These are phyloP conservation scores for Podospora anserina DNA, from an alignment of 495 filamentous ascomycete species.

Conservation along the genomic window DNA sequence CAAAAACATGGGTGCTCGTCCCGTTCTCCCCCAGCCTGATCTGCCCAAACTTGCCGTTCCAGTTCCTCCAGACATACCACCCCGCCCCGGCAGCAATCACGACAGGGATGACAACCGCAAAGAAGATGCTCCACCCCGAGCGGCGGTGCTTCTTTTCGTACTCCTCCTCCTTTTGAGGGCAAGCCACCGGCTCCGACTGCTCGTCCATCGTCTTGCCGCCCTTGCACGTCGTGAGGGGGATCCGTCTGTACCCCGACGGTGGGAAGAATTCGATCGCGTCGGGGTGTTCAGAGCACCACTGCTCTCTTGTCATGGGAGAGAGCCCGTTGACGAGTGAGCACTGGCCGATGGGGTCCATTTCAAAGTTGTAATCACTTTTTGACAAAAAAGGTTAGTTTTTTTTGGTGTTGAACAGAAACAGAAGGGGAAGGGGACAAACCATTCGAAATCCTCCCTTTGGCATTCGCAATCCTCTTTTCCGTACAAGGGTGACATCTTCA, in stretches of 20 bases:
- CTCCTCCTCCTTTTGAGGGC: slow-evolving; percentile 72
- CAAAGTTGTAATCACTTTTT: slow-evolving; percentile 86
- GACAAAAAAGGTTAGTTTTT: background rate
- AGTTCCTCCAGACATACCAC: slow-evolving; percentile 82
- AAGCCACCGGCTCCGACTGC: slow-evolving; percentile 53
- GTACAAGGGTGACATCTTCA: slow-evolving; percentile 63
- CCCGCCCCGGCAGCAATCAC: slow-evolving; percentile 64
- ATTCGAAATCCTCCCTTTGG: slow-evolving; percentile 84
- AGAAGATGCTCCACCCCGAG: slow-evolving; percentile 75
- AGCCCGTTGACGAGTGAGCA: slow-evolving; percentile 74
- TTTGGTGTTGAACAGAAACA: background rate
- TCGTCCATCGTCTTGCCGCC: slow-evolving; percentile 71
- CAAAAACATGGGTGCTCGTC: slow-evolving; percentile 37
- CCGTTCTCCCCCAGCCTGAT: slow-evolving; percentile 74
- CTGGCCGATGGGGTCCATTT: slow-evolving; percentile 67
- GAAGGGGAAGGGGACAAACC: slow-evolving; percentile 52
- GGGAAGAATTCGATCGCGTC: slow-evolving; percentile 69
- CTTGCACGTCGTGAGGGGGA: slow-evolving; percentile 80
- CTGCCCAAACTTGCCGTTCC: slow-evolving; percentile 85
- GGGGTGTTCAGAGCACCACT: slow-evolving; percentile 64
- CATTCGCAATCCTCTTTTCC: slow-evolving; percentile 73
- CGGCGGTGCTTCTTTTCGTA: slow-evolving; percentile 65
- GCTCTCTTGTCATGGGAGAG: slow-evolving; percentile 57
- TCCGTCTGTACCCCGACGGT: slow-evolving; percentile 83
- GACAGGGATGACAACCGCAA: slow-evolving; percentile 74